Conservation (phyloP, 2,329 filamentous ascomycete genomes). For the Didymella pinodella region DNA sequence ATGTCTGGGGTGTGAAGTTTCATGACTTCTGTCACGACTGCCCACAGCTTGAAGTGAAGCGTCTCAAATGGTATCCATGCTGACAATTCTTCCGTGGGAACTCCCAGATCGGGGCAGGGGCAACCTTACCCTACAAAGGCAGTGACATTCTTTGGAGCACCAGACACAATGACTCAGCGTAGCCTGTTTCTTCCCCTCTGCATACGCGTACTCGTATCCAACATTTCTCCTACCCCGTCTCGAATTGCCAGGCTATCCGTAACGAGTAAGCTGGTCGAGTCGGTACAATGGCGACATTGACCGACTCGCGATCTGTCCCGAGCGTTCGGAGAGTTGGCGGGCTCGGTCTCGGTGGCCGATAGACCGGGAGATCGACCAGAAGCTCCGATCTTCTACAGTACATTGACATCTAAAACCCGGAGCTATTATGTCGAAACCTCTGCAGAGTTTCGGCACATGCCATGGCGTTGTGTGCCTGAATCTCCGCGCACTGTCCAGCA, state of each 20-base stretch:
- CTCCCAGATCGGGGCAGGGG: background rate
- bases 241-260: background rate
- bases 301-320: slow-evolving; percentile 1
- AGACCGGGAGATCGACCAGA: slow-evolving; percentile 14
- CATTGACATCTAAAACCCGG: background rate
- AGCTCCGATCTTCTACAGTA: background rate
- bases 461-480: slow-evolving; percentile 4
- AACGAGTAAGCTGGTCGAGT: background rate
- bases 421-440: background rate
- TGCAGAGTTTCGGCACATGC: slow-evolving; percentile 3
- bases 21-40: background rate
- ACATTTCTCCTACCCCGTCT: background rate
- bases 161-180: background rate
- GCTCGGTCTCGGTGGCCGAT: background rate
- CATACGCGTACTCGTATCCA: background rate
- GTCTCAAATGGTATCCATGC: background rate
- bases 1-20: background rate
- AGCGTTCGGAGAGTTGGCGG: background rate
- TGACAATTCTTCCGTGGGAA: background rate
- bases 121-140: background rate
- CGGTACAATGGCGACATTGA: slow-evolving; percentile 7
- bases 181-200: background rate
- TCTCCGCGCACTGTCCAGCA: background rate
- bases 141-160: background rate
- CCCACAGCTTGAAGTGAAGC: background rate